These are phyloP conservation scores for Lipomyces spencermartinsiae DNA, from an alignment of 805 yeast genomes.

Conservation along the genomic window DNA sequence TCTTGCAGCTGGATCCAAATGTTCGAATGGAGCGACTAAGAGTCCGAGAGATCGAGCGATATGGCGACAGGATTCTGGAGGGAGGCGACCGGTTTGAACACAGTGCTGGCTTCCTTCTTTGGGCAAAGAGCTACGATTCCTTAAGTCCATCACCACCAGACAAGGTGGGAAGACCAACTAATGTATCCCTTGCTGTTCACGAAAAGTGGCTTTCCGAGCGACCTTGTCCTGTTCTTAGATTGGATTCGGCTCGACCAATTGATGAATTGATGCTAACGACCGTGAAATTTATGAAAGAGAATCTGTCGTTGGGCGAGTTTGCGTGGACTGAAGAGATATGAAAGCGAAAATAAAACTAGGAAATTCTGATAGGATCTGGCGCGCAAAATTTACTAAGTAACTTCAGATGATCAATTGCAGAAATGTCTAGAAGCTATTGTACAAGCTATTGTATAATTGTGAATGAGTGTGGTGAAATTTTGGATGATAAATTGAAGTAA, in stretches of 20 bases:
- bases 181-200: background rate
- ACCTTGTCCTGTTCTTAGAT: conserved; percentile 8
- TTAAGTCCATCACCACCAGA: background rate
- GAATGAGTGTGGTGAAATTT: background rate
- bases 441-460: background rate
- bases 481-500: too few species aligned
- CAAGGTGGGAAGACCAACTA: conserved; percentile 9
- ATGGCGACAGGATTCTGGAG: conserved; percentile 9
- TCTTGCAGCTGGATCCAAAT: conserved; percentile 11
- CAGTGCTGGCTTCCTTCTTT: conserved; percentile 5
- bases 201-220: conserved; percentile 9
- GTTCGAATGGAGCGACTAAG: conserved; percentile 7
- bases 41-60: conserved; percentile 9
- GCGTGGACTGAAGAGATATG: background rate
- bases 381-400: background rate
- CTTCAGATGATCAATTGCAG: background rate
- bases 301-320: background rate
- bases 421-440: background rate
- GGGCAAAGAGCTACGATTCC: conserved; percentile 10
- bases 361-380: background rate
- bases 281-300: conserved; percentile 11
- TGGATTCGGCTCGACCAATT: conserved; percentile 7
- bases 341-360: background rate
- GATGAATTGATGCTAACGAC: conserved; percentile 4
- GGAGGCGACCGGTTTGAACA: conserved; percentile 10